phyloP scores from a whole-genome alignment of 306 rosid genomes.

The Prinsepia uniflora region DNA sequence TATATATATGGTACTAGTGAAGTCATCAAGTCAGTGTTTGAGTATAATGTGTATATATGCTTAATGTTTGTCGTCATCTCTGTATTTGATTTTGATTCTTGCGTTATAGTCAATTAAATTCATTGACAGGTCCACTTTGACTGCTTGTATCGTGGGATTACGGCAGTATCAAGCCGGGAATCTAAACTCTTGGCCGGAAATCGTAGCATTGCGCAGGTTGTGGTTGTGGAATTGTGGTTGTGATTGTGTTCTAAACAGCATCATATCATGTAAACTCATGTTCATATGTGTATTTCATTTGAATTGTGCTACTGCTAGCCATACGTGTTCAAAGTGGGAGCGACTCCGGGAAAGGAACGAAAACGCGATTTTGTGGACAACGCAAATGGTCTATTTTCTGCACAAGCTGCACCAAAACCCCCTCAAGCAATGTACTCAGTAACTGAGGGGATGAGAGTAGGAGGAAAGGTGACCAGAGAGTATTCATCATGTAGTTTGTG shows the following conservation, averaged over 20 bases:
- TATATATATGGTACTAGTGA: neutral
- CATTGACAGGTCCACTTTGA: constrained; percentile 77
- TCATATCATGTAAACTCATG: neutral
- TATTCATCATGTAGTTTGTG: neutral
- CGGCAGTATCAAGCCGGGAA: constrained; percentile 84
- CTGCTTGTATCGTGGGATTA: constrained; percentile 76
- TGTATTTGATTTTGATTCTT: neutral
- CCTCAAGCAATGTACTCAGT: constrained; percentile 74
- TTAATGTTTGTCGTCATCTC: no score
- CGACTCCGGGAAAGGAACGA: constrained; percentile 89
- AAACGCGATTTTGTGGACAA: constrained; percentile 87
- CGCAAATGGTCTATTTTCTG: constrained; percentile 89
- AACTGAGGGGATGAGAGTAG: constrained; percentile 84
- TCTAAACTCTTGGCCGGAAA: constrained; percentile 91
- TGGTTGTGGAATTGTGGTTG: constrained; percentile 7
- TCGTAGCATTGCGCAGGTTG: constrained; percentile 80
- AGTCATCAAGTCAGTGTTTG: no score
- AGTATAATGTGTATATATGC: no score
- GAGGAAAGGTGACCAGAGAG: constrained; percentile 61
- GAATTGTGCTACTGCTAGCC: constrained; percentile 58
- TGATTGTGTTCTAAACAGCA: neutral
- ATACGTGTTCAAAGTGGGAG: constrained; percentile 81
- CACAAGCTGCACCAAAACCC: constrained; percentile 97
- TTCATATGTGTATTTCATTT: neutral
- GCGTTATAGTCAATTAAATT: neutral